Evolutionary conservation across 2,329 filamentous ascomycete species (phyloP), one percentile per base, ranked within the genome.

Genomic region (Penicillium janthinellum): DNA sequence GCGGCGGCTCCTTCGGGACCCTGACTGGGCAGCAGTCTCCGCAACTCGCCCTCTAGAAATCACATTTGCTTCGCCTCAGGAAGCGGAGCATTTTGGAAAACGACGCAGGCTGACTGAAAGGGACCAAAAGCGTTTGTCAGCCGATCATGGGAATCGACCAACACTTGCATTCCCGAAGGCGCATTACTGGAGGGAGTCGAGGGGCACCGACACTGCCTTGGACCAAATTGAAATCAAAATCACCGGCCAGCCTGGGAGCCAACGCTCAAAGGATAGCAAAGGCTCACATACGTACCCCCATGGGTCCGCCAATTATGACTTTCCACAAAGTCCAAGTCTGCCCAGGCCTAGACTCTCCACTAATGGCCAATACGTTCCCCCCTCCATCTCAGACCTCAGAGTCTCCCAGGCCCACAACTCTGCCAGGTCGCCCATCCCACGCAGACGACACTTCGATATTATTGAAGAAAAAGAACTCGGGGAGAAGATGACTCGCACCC

Each of bases 21-120:
- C 67, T 5, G 76, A 79, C 57, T 78, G 77, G 77, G 75, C 71
- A n/a, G 68, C 67, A 3, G 61, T 78, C 11, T 71, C 72, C 10
- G 66, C 66, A 5, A 61, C 72, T 11, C 73, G 73, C 41, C 75
- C 77, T 8, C 58, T 78, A 7, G 65, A 70, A n/a, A 68, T 76
- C 17, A 48, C 63, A 20, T 77, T 75, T 53, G 63, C 64, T 7
- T 59, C 69, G 4, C 60, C 59, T 7, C 67, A 74, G 48, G 74
- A 74, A 42, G 61, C 70, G 2, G 68, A 71, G 50, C 66, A 56
- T 17, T 73, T 77, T 60, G 75, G 73, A 10, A 77, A 75, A 61
- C 67, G 75, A 56, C 66, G 76, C 42, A 73, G 61, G 58, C 52
- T 78, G 49, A 74, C 71, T 28, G 67, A 70, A 17, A 61, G 60